Conservation (phyloP, 306 rosid species). For the Ziziphus jujuba region DNA sequence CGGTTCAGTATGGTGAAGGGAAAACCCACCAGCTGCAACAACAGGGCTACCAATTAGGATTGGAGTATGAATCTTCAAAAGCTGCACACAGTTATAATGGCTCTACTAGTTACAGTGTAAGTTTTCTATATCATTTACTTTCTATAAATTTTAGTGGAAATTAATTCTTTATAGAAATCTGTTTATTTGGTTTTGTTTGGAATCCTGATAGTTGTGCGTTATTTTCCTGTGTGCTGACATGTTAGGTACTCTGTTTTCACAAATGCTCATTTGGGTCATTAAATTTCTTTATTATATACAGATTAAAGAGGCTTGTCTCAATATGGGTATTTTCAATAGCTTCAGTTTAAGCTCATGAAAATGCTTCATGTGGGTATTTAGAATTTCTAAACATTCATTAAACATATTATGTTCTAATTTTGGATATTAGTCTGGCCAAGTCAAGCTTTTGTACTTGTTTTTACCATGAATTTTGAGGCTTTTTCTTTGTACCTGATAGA, state of each 20-base stretch:
- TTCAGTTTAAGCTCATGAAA: background rate
- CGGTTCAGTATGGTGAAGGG: constrained; percentile 49
- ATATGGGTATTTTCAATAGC: background rate
- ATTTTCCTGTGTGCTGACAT: background rate
- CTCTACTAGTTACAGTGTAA: constrained; percentile 67
- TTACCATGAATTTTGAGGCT: background rate
- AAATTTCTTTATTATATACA: background rate
- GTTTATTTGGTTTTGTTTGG: background rate
- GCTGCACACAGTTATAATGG: constrained; percentile 53
- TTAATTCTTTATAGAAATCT: background rate
- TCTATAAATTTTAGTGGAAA: background rate
- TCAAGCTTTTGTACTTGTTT: constrained; percentile 11
- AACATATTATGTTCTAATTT: background rate
- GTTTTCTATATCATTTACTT: background rate
- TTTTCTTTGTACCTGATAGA: background rate
- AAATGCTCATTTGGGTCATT: background rate
- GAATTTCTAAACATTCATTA: background rate
- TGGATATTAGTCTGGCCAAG: background rate
- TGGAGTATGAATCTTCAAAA: constrained; percentile 64
- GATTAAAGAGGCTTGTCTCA: background rate
- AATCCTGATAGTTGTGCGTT: background rate
- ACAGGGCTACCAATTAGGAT: constrained; percentile 58
- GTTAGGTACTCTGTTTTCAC: background rate
- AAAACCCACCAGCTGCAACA: constrained; percentile 25
- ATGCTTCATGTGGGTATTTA: too few relatives aligned